phyloP scores from a whole-genome alignment of 495 filamentous ascomycete species.

The Hypoxylon rickii region DNA sequence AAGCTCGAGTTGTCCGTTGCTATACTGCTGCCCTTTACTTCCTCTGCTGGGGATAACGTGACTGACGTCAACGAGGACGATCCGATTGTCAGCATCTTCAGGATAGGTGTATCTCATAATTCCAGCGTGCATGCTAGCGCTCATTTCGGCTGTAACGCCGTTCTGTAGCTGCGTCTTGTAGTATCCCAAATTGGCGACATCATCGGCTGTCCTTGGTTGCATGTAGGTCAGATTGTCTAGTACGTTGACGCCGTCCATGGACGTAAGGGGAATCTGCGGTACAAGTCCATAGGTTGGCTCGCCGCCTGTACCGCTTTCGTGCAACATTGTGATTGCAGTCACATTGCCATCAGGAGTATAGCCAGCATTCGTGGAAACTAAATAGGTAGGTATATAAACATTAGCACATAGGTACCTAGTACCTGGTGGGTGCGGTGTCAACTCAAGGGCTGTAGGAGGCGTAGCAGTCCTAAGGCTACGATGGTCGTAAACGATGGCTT shows the following conservation, averaged over 20 bases:
- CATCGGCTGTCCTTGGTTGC: constrained; percentile 48
- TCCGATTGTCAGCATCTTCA: constrained; percentile 41
- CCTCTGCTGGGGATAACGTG: constrained; percentile 65
- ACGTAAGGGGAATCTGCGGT: constrained; percentile 62
- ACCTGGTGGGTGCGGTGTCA: neutral
- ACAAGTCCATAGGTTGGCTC: constrained; percentile 73
- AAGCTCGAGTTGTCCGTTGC: constrained; percentile 57
- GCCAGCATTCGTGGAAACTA: constrained; percentile 42
- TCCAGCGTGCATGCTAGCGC: constrained; percentile 62
- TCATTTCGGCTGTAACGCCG: constrained; percentile 61
- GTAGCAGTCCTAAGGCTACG: no score
- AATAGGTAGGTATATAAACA: neutral
- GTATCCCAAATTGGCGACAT: constrained; percentile 61
- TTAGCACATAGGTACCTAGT: neutral
- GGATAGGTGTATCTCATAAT: constrained; percentile 67
- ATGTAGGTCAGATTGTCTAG: constrained; percentile 57
- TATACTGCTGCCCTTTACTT: constrained; percentile 58
- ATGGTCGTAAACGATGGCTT: neutral
- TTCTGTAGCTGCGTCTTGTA: constrained; percentile 59
- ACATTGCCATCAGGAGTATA: constrained; percentile 61
- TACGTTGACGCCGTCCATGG: constrained; percentile 55
- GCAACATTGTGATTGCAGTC: constrained; percentile 72
- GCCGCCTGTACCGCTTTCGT: constrained; percentile 72
- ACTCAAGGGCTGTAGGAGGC: no score
- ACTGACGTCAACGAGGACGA: constrained; percentile 67